Evolutionary conservation across 2,329 filamentous ascomycete genomes (phyloP).

Genomic region (Lanzia echinophila): DNA sequence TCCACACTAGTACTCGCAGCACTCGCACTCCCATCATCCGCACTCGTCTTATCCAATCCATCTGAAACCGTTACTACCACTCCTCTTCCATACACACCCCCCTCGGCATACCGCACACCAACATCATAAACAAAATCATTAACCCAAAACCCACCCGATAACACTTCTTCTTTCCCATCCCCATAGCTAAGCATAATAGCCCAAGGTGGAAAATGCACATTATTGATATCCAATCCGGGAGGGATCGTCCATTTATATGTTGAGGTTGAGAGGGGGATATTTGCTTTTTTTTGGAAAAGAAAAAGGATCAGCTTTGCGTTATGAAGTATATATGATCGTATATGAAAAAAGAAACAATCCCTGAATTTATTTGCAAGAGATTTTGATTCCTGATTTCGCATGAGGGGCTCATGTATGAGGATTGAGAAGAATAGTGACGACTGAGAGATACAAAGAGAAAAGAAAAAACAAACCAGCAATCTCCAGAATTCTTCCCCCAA

Average conservation of each 20-base stretch:
- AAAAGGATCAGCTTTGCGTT: too few relatives aligned
- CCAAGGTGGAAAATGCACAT: conserved; percentile 6
- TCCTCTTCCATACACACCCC: too few relatives aligned
- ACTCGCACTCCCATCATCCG: neutral
- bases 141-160: conserved; percentile 7
- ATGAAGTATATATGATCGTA: too few relatives aligned
- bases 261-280: neutral
- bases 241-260: neutral
- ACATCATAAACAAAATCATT: too few relatives aligned
- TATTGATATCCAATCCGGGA: conserved; percentile 3
- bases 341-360: too few relatives aligned
- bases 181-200: neutral
- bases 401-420: neutral
- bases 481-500: neutral
- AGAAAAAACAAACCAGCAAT: conserved; percentile 2
- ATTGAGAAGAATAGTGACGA: neutral
- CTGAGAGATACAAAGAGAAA: too few relatives aligned
- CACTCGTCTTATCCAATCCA: neutral
- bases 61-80: neutral
- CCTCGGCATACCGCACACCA: neutral
- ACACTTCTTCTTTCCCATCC: neutral
- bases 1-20: neutral
- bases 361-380: neutral
- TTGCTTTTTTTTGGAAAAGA: too few relatives aligned
- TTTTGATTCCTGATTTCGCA: neutral